Conservation (phyloP, 768 basidiomycete species). For the Calocybe cyanea region DNA sequence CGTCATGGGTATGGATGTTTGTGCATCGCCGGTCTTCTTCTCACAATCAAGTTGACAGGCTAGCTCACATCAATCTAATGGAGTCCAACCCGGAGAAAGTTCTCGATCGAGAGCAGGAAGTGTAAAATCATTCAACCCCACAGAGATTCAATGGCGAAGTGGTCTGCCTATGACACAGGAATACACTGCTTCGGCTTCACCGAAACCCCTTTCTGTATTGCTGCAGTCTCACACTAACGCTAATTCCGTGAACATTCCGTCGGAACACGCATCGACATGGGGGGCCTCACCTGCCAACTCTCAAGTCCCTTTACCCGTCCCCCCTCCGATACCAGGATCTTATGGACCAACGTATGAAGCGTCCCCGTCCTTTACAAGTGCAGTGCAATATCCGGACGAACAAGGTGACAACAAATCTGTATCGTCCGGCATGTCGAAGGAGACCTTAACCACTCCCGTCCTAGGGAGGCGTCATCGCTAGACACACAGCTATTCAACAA, state of each 20-base stretch:
- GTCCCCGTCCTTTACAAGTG: not conserved
- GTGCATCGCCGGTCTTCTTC: not conserved
- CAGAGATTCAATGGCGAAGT: conserved; percentile 1
- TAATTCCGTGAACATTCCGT: conserved; percentile 1
- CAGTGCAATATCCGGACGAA: conserved; percentile 5
- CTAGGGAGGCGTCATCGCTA: not conserved
- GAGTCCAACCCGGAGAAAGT: conserved; percentile 7
- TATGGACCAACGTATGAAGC: conserved; percentile 3
- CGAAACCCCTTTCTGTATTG: conserved; percentile 4
- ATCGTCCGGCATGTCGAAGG: conserved; percentile 11
- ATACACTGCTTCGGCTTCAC: not conserved
- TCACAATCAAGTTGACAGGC: conserved; percentile 1
- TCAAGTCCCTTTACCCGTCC: conserved; percentile 7
- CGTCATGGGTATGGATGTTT: conserved; percentile 31
- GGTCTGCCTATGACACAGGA: not conserved
- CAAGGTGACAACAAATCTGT: conserved; percentile 8
- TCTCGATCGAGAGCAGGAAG: conserved; percentile 9
- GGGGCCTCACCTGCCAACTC: not conserved
- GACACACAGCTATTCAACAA: too few relatives aligned
- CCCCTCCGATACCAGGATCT: conserved; percentile 10
- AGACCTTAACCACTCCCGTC: conserved; percentile 13
- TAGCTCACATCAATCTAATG: conserved; percentile 17
- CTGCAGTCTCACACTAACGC: not conserved
- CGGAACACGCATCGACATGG: not conserved
- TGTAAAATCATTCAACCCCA: conserved; percentile 4